Conservation (phyloP, 2,329 filamentous ascomycete genomes). For the Gremmenia infestans region DNA sequence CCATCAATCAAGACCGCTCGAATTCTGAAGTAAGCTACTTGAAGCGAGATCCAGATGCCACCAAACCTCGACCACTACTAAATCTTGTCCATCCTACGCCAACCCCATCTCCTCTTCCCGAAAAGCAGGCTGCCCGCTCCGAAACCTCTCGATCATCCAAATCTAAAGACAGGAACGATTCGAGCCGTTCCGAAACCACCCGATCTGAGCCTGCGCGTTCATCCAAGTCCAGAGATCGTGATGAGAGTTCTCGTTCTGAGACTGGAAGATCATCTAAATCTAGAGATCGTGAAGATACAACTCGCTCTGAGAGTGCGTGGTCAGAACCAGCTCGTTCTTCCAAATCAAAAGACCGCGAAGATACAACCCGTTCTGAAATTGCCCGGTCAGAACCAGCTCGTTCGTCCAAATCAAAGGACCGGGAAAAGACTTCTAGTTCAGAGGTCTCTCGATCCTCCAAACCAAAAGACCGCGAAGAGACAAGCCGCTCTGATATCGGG, state of each 20-base stretch:
- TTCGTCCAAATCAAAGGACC: conserved; percentile 30
- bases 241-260: conserved; percentile 1
- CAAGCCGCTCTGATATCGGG: conserved; percentile 21
- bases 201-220: conserved; percentile 7
- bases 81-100: conserved; percentile 60
- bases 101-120: conserved; percentile 43
- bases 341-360: conserved; percentile 23
- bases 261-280: conserved; percentile 30
- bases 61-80: conserved; percentile 44
- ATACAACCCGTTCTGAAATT: conserved; percentile 14
- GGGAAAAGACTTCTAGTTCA: neutral
- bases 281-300: neutral
- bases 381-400: conserved; percentile 7
- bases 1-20: conserved; percentile 33
- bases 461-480: conserved; percentile 11
- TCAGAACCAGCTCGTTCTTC: neutral
- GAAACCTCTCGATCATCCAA: conserved; percentile 11
- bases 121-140: conserved; percentile 33
- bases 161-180: conserved; percentile 10
- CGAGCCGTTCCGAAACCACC: conserved; percentile 21
- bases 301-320: neutral
- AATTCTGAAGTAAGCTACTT: conserved; percentile 29
- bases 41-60: conserved; percentile 25
- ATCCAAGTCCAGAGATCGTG: conserved; percentile 30
- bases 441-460: conserved; percentile 10